phyloP scores from a whole-genome alignment of 2,329 filamentous ascomycete genomes.

The Diplodia intermedia region DNA sequence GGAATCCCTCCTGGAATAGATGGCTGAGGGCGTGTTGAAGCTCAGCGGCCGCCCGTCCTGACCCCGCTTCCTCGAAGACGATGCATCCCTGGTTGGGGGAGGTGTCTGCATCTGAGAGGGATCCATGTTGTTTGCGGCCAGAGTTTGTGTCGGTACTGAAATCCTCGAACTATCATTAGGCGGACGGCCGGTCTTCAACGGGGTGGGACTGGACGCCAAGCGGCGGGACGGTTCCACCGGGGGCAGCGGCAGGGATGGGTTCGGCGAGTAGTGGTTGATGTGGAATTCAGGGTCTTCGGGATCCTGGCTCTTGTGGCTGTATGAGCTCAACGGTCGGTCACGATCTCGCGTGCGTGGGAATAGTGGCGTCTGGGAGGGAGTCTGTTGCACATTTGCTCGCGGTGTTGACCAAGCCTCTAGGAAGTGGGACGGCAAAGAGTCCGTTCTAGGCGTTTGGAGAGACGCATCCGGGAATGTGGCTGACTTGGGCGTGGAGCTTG shows the following conservation, averaged over 20 bases:
- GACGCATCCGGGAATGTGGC: constrained; percentile 49
- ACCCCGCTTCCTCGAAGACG: constrained; percentile 56
- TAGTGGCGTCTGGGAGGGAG: constrained; percentile 51
- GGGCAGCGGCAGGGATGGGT: constrained; percentile 61
- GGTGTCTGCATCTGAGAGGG: constrained; percentile 65
- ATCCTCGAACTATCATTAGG: constrained; percentile 6
- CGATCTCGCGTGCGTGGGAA: constrained; percentile 47
- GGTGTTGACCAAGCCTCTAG: constrained; percentile 59
- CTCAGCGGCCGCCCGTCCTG: constrained; percentile 33
- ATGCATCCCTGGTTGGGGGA: constrained; percentile 63
- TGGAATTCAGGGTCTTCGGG: constrained; percentile 59
- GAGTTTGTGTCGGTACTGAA: background rate
- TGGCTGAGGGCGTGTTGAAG: constrained; percentile 29
- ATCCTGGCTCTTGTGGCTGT: constrained; percentile 45
- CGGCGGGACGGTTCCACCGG: constrained; percentile 66
- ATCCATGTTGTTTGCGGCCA: constrained; percentile 42
- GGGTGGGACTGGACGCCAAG: constrained; percentile 64
- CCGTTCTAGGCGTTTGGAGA: constrained; percentile 55
- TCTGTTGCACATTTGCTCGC: constrained; percentile 49
- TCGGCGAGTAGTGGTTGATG: constrained; percentile 66
- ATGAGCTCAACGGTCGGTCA: constrained; percentile 46
- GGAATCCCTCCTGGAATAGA: constrained; percentile 28
- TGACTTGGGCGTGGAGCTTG: constrained; percentile 57
- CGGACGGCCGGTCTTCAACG: constrained; percentile 38
- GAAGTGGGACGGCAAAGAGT: constrained; percentile 54